These are phyloP conservation scores for Dothideomycetidae sp. DNA, from an alignment of 2,329 filamentous ascomycete genomes.

Conservation along the genomic window DNA sequence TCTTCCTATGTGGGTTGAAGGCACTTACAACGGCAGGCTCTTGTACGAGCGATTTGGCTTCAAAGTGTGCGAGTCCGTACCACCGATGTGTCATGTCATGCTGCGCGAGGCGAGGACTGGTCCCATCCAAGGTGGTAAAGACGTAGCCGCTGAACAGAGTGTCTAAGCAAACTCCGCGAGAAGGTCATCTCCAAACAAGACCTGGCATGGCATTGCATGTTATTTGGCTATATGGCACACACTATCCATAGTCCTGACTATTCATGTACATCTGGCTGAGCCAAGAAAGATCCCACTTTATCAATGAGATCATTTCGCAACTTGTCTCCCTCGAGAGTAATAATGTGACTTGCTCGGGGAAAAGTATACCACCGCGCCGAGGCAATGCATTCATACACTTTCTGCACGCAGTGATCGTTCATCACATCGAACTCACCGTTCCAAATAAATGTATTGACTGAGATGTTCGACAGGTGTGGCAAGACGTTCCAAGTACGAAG, in stretches of 20 bases:
- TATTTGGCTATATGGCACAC: too few species aligned
- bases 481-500: background rate
- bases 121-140: background rate
- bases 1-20: constrained; percentile 19
- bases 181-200: too few species aligned
- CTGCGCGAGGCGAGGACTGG: background rate
- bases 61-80: background rate
- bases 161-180: too few species aligned
- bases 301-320: background rate
- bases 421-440: background rate
- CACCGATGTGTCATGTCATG: background rate
- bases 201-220: too few species aligned
- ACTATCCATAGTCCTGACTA: too few species aligned
- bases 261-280: too few species aligned
- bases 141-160: too few species aligned
- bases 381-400: background rate
- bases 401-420: background rate
- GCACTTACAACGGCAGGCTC: constrained; percentile 15
- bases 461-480: background rate
- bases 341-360: background rate
- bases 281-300: background rate
- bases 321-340: background rate
- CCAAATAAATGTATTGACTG: background rate
- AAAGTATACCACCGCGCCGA: background rate
- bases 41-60: constrained; percentile 19